Percentiles rank a stretch among this genome's conserved stretches.
phyloP scores from a whole-genome alignment of 1,284 basidiomycete genomes.

The Cryptococcus maquisensis region DNA sequence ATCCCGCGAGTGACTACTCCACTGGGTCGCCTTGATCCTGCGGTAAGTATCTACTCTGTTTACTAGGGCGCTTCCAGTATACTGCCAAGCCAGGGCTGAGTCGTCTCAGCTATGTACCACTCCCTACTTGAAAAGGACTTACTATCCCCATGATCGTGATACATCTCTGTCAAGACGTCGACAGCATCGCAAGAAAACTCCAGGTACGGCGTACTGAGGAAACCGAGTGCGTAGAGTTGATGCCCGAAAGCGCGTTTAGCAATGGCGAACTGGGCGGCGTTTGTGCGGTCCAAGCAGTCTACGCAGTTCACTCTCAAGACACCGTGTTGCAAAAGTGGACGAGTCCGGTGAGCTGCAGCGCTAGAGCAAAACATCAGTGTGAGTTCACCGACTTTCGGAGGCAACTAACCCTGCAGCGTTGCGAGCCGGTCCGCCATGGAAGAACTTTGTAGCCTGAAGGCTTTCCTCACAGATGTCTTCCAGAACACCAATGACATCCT shows the following conservation, averaged over 20 bases:
- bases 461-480: slow-evolving; percentile 95
- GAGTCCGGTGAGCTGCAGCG: slow-evolving; percentile 57
- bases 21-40: slow-evolving; percentile 75
- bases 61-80: slow-evolving; percentile 92
- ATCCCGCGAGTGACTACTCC: slow-evolving; percentile 96
- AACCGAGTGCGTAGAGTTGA: slow-evolving; percentile 90
- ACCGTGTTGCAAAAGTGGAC: slow-evolving; percentile 82
- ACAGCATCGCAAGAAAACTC: slow-evolving; percentile 93
- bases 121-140: slow-evolving; percentile 33
- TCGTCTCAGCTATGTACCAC: not conserved
- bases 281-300: slow-evolving; percentile 95
- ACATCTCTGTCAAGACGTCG: slow-evolving; percentile 98
- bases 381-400: not conserved
- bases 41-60: slow-evolving; percentile 97
- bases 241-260: slow-evolving; percentile 93
- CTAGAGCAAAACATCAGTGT: slow-evolving; percentile 5
- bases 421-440: slow-evolving; percentile 60
- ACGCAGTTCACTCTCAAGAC: slow-evolving; percentile 89
- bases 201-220: slow-evolving; percentile 76
- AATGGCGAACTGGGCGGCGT: slow-evolving; percentile 96
- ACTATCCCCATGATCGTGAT: slow-evolving; percentile 95
- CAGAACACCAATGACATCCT: slow-evolving; percentile 92
- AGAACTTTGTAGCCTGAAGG: slow-evolving; percentile 87
- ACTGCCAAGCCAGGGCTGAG: slow-evolving; percentile 87
- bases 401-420: slow-evolving; percentile 29